Base-by-base conservation (phyloP, 495 filamentous ascomycete species). In the Aspergillus carlsbadensis region DNA sequence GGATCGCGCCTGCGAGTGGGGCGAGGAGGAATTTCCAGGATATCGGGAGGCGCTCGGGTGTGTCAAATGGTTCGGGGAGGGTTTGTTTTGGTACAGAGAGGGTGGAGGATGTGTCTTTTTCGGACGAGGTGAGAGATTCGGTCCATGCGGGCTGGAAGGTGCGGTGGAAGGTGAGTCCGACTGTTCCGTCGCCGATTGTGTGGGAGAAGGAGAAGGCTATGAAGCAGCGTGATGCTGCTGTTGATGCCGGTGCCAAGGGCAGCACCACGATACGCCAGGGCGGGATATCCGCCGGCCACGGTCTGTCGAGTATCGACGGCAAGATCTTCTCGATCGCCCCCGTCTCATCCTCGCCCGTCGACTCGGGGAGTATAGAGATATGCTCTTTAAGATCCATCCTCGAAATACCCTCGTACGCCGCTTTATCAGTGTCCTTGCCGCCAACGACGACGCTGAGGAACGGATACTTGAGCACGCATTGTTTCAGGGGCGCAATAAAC, bases 221-320 rank as follows among this genome's bases (percentile, higher is more conserved):
- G 5, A 67, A 62, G 47, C 59, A 64, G 31, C 65, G 62, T 13
- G 15, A 58, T 22, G 39, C 51, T 18, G 26, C 26, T 29, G 26
- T 29, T 29, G 26, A 3, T 29, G 26, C 15, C 13, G 56, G 44
- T 11, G 37, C 21, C 6, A 67, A 44, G 34, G 62, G 65, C 14
- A 67, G 59, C 14, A 67, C 57, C 14, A 67, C 47, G 18, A 67
- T 67, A 34, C 57, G 56, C 65, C 65, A 67, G 18, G 62, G 59
- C n/a, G 65, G 65, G 13, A 54, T 40, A 15, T 52, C 47, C 26
- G 57, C 61, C 15, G 59, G 62, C 64, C 64, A 66, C 18, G 61
- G 64, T 11, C 61, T 42, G 52, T 66, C 64, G 15, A 66, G 60
- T 14, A 64, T 57, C 15, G 55, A 24, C 7, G 52, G 58, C 7